A percentile compares a stretch with the other conserved stretches of the same genome.
These are phyloP conservation scores for Euphorbia schlechtendalii DNA, from an alignment of 441 rosid species.

Conservation along the genomic window DNA sequence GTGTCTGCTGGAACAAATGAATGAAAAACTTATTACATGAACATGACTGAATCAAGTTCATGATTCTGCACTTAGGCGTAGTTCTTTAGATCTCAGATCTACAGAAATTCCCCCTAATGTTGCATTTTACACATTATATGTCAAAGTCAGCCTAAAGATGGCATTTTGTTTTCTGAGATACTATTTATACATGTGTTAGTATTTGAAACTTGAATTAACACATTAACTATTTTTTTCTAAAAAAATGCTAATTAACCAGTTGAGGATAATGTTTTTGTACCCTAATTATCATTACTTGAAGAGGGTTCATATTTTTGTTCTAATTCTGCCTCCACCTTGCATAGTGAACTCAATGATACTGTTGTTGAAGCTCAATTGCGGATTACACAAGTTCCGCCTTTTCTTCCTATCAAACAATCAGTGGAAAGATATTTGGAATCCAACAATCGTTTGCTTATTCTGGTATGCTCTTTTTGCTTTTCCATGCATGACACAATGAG, in stretches of 20 bases:
- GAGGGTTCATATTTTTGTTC: background rate
- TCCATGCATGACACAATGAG: conserved; percentile 2
- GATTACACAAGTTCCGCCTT: conserved; percentile 57
- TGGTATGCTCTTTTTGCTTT: conserved; percentile 34
- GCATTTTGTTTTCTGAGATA: background rate
- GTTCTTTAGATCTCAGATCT: background rate
- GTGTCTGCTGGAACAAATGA: background rate
- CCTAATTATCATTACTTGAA: background rate
- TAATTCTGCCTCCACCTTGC: conserved; percentile 13
- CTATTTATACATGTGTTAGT: background rate
- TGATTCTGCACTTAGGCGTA: background rate
- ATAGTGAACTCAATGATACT: conserved; percentile 77
- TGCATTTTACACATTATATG: background rate
- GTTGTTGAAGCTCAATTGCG: conserved; percentile 73
- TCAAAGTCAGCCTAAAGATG: no score
- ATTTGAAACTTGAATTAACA: background rate
- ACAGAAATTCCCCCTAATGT: background rate
- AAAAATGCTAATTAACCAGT: background rate
- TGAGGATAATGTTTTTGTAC: no score
- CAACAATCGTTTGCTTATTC: conserved; percentile 54
- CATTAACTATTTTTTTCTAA: no score
- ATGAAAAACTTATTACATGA: conserved; percentile 3
- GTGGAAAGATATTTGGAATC: conserved; percentile 38
- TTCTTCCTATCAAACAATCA: conserved; percentile 51
- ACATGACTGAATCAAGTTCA: background rate